Evolutionary conservation across 805 yeast genomes (phyloP), one percentile per base, ranked within the genome.

Genomic region (Lachancea meyersii): DNA sequence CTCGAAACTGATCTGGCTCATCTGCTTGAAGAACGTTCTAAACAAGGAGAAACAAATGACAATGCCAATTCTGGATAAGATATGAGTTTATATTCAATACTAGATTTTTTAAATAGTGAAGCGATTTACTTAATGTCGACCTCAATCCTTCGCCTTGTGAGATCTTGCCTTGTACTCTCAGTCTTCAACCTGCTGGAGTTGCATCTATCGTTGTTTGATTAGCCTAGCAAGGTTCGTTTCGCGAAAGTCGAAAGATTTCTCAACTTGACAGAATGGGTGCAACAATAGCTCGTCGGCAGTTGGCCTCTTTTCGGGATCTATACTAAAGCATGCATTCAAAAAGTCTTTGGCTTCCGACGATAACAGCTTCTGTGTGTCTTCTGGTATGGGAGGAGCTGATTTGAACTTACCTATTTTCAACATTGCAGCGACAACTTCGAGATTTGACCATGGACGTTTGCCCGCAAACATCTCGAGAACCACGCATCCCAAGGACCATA

Each of bases 401-500:
- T 86, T 83, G 22, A 88, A 77, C 47, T 83, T 83, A 4, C 97
- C 97, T 38, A 73, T 71, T 65, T 88, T 86, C 63, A 86, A 83
- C 74, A 93, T 86, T 2, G 97, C 98, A 35, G 96, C 93, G 18
- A 89, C 86, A 13, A 91, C 95, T 35, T 91, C 97, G 51, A 85
- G 81, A 48, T 93, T 87, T 1, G 95, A 86, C 99, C 99, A 93
- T 0, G 98, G 98, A 44, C 98, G 70, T 52, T 88, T 78, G 1
- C 97, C 98, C 0, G 96, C 96, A 71, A 85, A 88, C 97, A 93
- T 93, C 63, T 93, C 98, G 40, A 93, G 62, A 20, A 93, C 94
- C 35, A 93, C 96, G 69, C 99, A 93, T 1, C 99, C 99, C 19
- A 91, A 64, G 0, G 97, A 89, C 99, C 99, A 93, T 31, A 93